Conservation (phyloP, 495 filamentous ascomycete species). For the Xylaria cubensis region DNA sequence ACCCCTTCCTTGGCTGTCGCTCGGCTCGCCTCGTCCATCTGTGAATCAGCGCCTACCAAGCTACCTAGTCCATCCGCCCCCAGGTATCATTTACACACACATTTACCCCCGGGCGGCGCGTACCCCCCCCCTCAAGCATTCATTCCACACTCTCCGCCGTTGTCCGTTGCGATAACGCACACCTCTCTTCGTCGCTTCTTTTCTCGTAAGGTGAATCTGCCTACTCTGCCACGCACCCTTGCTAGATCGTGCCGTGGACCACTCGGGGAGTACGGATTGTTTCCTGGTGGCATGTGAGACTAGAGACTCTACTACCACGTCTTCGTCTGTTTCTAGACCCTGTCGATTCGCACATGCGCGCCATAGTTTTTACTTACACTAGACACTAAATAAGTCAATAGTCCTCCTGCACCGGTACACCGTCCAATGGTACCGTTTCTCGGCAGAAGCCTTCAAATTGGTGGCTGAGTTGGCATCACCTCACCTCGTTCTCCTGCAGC, state of each 20-base stretch:
- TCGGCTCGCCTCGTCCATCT: conserved; percentile 16
- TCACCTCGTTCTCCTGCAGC: conserved; percentile 21
- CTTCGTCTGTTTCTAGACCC: conserved; percentile 23
- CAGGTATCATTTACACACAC: conserved; percentile 7
- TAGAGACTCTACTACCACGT: conserved; percentile 33
- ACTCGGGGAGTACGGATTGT: conserved; percentile 35
- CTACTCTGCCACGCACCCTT: conserved; percentile 31
- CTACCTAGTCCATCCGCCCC: conserved; percentile 1
- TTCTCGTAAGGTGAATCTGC: conserved; percentile 20
- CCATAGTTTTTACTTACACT: conserved; percentile 3
- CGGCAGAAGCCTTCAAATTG: neutral
- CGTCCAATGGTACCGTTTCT: neutral
- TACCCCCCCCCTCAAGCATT: neutral
- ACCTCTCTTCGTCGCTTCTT: neutral
- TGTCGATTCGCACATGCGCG: conserved; percentile 9
- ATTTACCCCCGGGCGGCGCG: neutral
- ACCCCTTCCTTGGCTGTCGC: conserved; percentile 23
- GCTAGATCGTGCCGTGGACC: conserved; percentile 32
- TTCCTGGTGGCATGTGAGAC: conserved; percentile 29
- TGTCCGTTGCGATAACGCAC: conserved; percentile 2
- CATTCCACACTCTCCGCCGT: neutral
- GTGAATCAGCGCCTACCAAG: neutral
- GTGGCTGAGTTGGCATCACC: conserved; percentile 15
- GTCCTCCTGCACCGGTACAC: neutral
- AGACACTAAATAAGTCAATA: neutral